phyloP scores from a whole-genome alignment of 140 eudicot genomes.

The Cichorium intybus region DNA sequence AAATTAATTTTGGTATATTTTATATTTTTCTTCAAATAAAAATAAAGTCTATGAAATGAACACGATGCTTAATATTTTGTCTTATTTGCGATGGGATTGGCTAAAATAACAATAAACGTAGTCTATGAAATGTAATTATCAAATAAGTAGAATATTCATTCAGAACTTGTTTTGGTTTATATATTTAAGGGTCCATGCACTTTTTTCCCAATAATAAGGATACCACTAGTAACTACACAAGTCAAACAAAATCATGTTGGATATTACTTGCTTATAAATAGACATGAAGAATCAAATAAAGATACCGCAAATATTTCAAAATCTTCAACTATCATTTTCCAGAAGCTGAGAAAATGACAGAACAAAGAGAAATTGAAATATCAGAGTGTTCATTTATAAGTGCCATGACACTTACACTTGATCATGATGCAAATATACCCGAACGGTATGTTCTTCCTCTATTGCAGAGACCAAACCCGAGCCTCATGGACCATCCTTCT shows the following conservation, averaged over 20 bases:
- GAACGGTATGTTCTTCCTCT: constrained; percentile 42
- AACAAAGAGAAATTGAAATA: constrained; percentile 27
- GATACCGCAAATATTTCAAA: neutral
- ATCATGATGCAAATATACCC: constrained; percentile 39
- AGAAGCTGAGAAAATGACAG: constrained; percentile 28
- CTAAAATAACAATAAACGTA: too few species aligned
- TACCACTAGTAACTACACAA: constrained; percentile 6
- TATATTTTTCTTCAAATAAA: too few species aligned
- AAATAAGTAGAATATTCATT: too few species aligned
- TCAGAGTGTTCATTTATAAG: constrained; percentile 38
- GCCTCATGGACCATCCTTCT: constrained; percentile 1
- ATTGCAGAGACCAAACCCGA: constrained; percentile 35
- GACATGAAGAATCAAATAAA: constrained; percentile 4
- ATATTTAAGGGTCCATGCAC: neutral
- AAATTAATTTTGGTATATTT: too few species aligned
- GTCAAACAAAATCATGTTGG: neutral
- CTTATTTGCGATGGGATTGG: too few species aligned
- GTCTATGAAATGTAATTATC: neutral
- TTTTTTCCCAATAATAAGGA: constrained; percentile 7
- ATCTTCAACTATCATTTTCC: neutral
- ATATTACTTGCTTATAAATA: constrained; percentile 18
- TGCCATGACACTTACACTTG: constrained; percentile 43
- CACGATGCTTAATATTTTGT: too few species aligned
- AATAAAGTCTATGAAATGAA: too few species aligned
- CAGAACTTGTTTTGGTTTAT: neutral